Evolutionary conservation across 305 asterid species (phyloP).

Genomic region (Rubia balearica): DNA sequence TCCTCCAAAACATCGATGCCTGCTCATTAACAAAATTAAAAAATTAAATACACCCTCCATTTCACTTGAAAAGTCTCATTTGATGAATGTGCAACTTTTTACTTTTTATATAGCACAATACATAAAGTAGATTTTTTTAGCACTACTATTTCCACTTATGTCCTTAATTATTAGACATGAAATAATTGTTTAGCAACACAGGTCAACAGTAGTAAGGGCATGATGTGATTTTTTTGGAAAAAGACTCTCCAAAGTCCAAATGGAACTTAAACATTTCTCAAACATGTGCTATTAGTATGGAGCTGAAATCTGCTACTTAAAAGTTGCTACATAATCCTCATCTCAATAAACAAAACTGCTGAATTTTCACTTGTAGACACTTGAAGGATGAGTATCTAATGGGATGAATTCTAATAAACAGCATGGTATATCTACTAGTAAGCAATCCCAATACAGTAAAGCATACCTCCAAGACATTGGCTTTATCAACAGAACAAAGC

Average conservation of each 20-base stretch:
- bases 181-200: no score
- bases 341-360: background rate
- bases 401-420: background rate
- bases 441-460: slow-evolving; percentile 2
- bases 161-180: background rate
- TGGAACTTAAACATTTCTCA: background rate
- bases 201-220: no score
- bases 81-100: no score
- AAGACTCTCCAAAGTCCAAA: background rate
- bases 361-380: background rate
- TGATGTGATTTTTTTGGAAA: no score
- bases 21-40: slow-evolving; percentile 20
- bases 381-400: background rate
- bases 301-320: background rate
- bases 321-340: background rate
- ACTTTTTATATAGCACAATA: no score
- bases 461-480: slow-evolving; percentile 92
- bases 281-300: background rate
- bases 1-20: slow-evolving; percentile 98
- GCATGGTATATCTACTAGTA: background rate
- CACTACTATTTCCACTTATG: background rate
- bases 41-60: background rate
- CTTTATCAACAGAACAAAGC: slow-evolving; percentile 95
- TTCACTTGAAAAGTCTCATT: no score
- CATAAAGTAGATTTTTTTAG: background rate